Evolutionary conservation across 305 asterid species (phyloP).

Genomic region (Rubia tinctorum): DNA sequence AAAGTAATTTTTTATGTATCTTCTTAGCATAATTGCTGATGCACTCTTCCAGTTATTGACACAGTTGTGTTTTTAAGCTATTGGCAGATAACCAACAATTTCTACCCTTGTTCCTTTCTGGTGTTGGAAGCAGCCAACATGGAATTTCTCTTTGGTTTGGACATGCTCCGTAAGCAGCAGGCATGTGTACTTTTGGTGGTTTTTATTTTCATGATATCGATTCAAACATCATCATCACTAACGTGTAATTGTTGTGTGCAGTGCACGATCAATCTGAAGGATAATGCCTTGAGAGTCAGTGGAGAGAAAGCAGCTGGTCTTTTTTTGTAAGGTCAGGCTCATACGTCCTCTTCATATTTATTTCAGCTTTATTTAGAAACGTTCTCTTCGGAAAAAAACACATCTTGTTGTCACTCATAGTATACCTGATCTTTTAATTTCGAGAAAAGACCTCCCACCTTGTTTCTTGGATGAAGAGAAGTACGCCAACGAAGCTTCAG

Average conservation of each 20-base stretch:
- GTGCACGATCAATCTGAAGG: slow-evolving; percentile 95
- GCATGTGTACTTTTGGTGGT: slow-evolving; percentile 33
- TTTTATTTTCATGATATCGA: slow-evolving; percentile 15
- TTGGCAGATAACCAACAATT: slow-evolving; percentile 67
- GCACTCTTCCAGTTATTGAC: background rate
- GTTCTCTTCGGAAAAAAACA: background rate
- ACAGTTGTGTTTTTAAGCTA: slow-evolving; percentile 16
- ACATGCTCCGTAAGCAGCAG: slow-evolving; percentile 99
- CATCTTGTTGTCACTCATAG: background rate
- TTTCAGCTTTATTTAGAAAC: slow-evolving; percentile 3
- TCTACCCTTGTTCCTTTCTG: slow-evolving; percentile 88
- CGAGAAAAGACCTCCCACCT: slow-evolving; percentile 89
- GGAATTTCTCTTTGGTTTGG: slow-evolving; percentile 98
- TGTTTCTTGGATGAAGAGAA: slow-evolving; percentile 68
- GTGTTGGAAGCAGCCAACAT: slow-evolving; percentile 92
- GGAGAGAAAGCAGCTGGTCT: slow-evolving; percentile 97
- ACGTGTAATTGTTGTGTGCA: slow-evolving; percentile 29
- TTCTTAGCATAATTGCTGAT: background rate
- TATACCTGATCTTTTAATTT: slow-evolving; percentile 20
- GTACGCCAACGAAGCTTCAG: slow-evolving; percentile 68
- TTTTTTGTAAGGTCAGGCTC: slow-evolving; percentile 66
- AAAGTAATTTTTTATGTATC: slow-evolving; percentile 43
- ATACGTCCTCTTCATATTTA: background rate
- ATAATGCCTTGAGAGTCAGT: slow-evolving; percentile 90
- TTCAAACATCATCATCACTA: slow-evolving; percentile 18